Evolutionary conservation across 139 green algal genomes (phyloP).

Genomic region (Chloropicon primus): DNA sequence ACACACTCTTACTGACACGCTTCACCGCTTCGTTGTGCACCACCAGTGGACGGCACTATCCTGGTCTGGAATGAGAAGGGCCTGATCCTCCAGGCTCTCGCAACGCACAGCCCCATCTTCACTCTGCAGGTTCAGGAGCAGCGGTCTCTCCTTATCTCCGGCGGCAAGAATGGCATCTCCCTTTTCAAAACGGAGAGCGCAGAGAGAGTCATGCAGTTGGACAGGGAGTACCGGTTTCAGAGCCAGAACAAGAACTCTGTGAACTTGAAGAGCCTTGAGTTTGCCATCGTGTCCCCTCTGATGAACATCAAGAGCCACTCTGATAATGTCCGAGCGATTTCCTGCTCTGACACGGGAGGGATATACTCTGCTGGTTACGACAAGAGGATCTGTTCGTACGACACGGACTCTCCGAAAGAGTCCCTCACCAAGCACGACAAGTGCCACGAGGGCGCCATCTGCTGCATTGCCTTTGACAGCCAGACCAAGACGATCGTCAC

Average conservation of each 20-base stretch:
- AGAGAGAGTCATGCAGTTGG: neutral
- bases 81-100: neutral
- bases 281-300: neutral
- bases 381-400: constrained; percentile 7
- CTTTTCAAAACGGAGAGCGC: neutral
- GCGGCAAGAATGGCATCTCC: neutral
- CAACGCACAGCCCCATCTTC: neutral
- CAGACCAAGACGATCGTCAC: constrained; percentile 18
- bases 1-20: too few species aligned
- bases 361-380: constrained; percentile 14
- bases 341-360: constrained; percentile 4
- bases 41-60: constrained; percentile 13
- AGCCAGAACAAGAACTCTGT: neutral
- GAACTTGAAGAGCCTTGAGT: neutral
- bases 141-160: neutral
- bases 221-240: neutral
- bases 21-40: too few species aligned
- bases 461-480: constrained; percentile 14
- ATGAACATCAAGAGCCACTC: constrained; percentile 1
- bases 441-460: constrained; percentile 20
- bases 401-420: constrained; percentile 4
- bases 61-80: constrained; percentile 14
- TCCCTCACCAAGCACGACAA: neutral
- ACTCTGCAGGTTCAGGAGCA: neutral
- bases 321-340: constrained; percentile 10